phyloP scores from a whole-genome alignment of 176 grass and related monocot genomes.

The maize (Zea mays) region Zm-B73-REFERENCE-NAM-5.0 NC_050098.1:181310501-181311000 shows the following conservation, averaged over 20 bases:
- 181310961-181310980: background rate
- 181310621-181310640: conserved; percentile 16
- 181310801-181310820: background rate
- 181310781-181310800: background rate
- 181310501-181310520: conserved; percentile 15
- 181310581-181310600: background rate
- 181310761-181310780: conserved; percentile 16
- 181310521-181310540: background rate
- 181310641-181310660: conserved; percentile 35
- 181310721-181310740: background rate
- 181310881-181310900: background rate
- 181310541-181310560: background rate
- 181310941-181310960: background rate
- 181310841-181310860: background rate
- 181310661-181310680: conserved; percentile 31
- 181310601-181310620: background rate
- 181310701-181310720: conserved; percentile 29
- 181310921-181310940: background rate
- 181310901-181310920: background rate
- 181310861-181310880: background rate
- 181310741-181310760: conserved; percentile 20
- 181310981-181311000: background rate
- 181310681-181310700: background rate
- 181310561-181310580: conserved; percentile 15
- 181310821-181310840: background rate